Evolutionary conservation across 75 land plant species (phyloP).

Genomic region (Sequoiadendron giganteum): DNA sequence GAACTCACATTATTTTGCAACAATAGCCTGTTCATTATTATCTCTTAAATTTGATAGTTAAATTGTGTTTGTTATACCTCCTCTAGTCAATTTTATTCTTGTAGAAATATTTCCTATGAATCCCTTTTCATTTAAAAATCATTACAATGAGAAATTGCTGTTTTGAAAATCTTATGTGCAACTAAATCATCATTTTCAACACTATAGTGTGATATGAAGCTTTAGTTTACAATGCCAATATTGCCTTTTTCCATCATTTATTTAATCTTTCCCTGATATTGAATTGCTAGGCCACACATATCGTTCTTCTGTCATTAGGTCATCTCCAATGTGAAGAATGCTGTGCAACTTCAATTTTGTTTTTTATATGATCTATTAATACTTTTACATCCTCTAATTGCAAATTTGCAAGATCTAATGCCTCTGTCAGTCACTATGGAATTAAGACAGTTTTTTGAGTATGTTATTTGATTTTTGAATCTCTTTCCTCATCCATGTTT

Average conservation of each 20-base stretch:
- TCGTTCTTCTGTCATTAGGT: neutral
- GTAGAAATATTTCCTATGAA: neutral
- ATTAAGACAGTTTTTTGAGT: neutral
- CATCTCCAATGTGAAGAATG: neutral
- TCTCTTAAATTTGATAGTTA: neutral
- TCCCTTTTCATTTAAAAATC: neutral
- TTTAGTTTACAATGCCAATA: neutral
- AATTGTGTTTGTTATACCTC: neutral
- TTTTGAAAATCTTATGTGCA: neutral
- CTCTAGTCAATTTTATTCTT: neutral
- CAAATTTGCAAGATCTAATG: neutral
- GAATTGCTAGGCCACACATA: neutral
- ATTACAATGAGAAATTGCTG: neutral
- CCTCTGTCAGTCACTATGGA: neutral
- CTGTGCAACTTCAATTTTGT: neutral
- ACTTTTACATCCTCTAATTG: neutral
- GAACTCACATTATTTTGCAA: neutral
- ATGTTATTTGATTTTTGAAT: neutral
- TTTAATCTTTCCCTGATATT: neutral
- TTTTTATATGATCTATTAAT: neutral
- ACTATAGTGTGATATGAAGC: neutral
- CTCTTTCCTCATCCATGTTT: neutral
- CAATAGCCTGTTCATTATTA: neutral
- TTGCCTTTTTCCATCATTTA: neutral
- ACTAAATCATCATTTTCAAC: neutral